Percentiles rank a stretch among this genome's conserved stretches.
These are phyloP conservation scores for Gomphus bonarii DNA, from an alignment of 1,284 basidiomycete species.

Conservation along the genomic window DNA sequence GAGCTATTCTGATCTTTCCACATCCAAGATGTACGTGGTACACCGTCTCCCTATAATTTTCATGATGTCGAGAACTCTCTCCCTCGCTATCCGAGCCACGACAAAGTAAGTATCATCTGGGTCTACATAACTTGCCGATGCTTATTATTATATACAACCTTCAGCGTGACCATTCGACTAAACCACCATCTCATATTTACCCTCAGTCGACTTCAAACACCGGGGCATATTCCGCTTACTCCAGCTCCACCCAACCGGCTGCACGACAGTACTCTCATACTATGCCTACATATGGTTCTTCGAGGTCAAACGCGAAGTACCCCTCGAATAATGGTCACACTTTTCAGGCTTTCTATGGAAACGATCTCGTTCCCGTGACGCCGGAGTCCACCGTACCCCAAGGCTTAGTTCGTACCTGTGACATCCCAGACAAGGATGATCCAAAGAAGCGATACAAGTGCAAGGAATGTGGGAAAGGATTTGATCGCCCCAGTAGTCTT, in stretches of 20 bases:
- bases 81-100: neutral
- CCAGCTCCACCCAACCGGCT: neutral
- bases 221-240: neutral
- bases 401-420: neutral
- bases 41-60: neutral
- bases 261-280: neutral
- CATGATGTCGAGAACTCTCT: neutral
- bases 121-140: neutral
- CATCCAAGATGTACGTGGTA: neutral
- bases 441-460: constrained; percentile 6
- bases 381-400: constrained; percentile 1
- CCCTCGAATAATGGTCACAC: neutral
- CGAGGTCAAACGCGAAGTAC: neutral
- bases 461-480: constrained; percentile 3
- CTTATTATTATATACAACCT: neutral
- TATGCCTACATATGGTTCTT: neutral
- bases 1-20: neutral
- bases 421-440: neutral
- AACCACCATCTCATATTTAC: neutral
- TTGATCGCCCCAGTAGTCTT: constrained; percentile 8
- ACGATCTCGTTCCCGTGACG: neutral
- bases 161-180: neutral
- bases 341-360: neutral
- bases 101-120: neutral
- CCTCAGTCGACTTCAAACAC: neutral